These are phyloP conservation scores for Heimioporus retisporus DNA, from an alignment of 1,284 basidiomycete species.

Conservation along the genomic window DNA sequence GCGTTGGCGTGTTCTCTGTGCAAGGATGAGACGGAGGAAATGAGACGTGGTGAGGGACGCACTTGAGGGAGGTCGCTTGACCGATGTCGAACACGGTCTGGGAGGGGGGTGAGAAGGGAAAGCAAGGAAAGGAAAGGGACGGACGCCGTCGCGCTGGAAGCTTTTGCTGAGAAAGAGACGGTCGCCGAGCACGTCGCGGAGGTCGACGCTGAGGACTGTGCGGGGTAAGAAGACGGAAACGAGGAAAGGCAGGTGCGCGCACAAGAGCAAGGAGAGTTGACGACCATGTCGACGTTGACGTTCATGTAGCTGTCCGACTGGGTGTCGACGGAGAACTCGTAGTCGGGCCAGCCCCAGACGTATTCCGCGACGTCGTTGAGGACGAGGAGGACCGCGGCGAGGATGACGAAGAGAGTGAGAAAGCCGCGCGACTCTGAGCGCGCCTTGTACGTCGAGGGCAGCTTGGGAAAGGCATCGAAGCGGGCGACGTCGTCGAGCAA, in stretches of 20 bases:
- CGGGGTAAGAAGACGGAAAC: constrained; percentile 1
- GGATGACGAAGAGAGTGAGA: constrained; percentile 83
- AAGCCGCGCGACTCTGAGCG: constrained; percentile 91
- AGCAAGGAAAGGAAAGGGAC: constrained; percentile 19
- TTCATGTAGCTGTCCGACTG: constrained; percentile 73
- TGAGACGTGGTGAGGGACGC: constrained; percentile 30
- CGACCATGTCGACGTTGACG: constrained; percentile 91
- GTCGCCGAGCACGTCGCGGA: constrained; percentile 95
- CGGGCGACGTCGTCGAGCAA: constrained; percentile 53
- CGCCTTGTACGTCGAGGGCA: constrained; percentile 89
- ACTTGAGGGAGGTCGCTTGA: constrained; percentile 83
- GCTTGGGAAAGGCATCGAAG: constrained; percentile 92
- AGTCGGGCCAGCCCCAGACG: constrained; percentile 92
- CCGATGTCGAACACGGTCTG: constrained; percentile 88
- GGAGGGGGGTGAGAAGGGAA: constrained; percentile 13
- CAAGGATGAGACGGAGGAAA: not conserved
- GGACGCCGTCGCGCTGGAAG: constrained; percentile 90
- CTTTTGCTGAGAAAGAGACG: constrained; percentile 87
- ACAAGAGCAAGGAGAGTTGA: constrained; percentile 95
- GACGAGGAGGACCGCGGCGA: constrained; percentile 80
- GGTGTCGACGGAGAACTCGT: constrained; percentile 86
- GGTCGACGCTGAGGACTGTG: constrained; percentile 86
- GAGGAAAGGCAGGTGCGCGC: constrained; percentile 47
- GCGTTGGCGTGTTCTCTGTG: constrained; percentile 68
- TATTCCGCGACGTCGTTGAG: constrained; percentile 93